Percentiles rank a stretch among this genome's conserved stretches.
Conservation (phyloP, 1,139 yeast species). For the Geotrichum restrictum region DNA sequence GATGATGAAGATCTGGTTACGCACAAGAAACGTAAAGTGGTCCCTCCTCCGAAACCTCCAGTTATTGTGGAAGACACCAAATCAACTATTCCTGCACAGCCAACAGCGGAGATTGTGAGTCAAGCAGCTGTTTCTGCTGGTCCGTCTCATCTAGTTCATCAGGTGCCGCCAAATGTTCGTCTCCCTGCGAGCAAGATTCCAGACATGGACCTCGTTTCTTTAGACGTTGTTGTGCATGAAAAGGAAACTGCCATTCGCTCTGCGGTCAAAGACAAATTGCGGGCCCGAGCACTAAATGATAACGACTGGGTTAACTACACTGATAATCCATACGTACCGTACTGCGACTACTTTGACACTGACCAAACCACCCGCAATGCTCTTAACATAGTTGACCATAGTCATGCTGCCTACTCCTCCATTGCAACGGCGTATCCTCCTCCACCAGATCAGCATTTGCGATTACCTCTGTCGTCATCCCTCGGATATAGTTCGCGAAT, state of each 20-base stretch:
- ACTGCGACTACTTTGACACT: conserved; percentile 62
- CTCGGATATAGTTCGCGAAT: conserved; percentile 35
- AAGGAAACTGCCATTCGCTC: conserved; percentile 74
- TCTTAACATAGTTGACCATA: conserved; percentile 49
- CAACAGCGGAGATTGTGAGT: conserved; percentile 16
- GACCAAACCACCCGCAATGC: conserved; percentile 31
- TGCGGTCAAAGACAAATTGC: conserved; percentile 78
- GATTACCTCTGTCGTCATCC: conserved; percentile 33
- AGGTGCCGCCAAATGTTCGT: conserved; percentile 74
- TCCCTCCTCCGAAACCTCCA: conserved; percentile 5
- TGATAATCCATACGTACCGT: conserved; percentile 89
- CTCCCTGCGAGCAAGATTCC: conserved; percentile 89
- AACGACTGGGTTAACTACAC: conserved; percentile 75
- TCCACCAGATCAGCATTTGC: conserved; percentile 27
- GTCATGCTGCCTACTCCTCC: conserved; percentile 76
- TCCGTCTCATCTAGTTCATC: conserved; percentile 27
- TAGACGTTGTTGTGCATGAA: conserved; percentile 67
- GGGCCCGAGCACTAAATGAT: conserved; percentile 68
- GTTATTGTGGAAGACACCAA: conserved; percentile 19
- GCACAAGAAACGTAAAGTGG: conserved; percentile 64
- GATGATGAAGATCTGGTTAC: conserved; percentile 82
- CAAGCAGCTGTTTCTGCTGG: conserved; percentile 20
- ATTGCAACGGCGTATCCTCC: conserved; percentile 73
- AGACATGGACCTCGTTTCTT: conserved; percentile 82
- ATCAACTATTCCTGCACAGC: conserved; percentile 22